Evolutionary conservation across 306 rosid species (phyloP).

Genomic region (Casuarina glauca): DNA sequence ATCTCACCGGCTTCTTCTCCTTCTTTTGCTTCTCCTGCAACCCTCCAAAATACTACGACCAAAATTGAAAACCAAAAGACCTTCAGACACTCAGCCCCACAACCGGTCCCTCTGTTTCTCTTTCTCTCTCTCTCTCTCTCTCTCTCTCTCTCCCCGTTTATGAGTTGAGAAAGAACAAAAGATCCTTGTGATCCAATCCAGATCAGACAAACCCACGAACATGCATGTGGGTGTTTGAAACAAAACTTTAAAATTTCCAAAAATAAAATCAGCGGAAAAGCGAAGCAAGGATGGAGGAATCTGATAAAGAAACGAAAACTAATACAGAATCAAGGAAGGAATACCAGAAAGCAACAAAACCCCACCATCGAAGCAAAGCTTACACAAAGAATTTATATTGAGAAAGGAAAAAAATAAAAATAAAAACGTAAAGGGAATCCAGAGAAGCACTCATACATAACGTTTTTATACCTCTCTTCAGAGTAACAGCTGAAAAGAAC

Average conservation of each 20-base stretch:
- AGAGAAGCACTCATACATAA: constrained; percentile 16
- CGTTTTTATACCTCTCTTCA: neutral
- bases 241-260: constrained; percentile 31
- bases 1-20: constrained; percentile 59
- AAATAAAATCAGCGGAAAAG: constrained; percentile 11
- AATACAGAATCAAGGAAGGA: constrained; percentile 47
- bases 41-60: constrained; percentile 35
- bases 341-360: constrained; percentile 50
- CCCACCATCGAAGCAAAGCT: constrained; percentile 61
- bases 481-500: too few relatives aligned
- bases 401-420: constrained; percentile 13
- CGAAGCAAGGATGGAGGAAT: constrained; percentile 27
- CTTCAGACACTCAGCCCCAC: constrained; percentile 48
- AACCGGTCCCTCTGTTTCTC: constrained; percentile 22
- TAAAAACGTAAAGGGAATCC: constrained; percentile 34
- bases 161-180: constrained; percentile 58
- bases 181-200: constrained; percentile 94
- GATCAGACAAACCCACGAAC: constrained; percentile 89
- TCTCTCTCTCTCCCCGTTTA: constrained; percentile 15
- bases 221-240: constrained; percentile 72
- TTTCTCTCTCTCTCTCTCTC: constrained; percentile 24
- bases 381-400: constrained; percentile 37
- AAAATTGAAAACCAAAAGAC: constrained; percentile 39
- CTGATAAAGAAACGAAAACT: constrained; percentile 25
- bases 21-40: constrained; percentile 50